Percentiles rank a stretch among this genome's conserved stretches.
Evolutionary conservation across 2,329 filamentous ascomycete species (phyloP).

Genomic region (Zasmidium citrigriseum): DNA sequence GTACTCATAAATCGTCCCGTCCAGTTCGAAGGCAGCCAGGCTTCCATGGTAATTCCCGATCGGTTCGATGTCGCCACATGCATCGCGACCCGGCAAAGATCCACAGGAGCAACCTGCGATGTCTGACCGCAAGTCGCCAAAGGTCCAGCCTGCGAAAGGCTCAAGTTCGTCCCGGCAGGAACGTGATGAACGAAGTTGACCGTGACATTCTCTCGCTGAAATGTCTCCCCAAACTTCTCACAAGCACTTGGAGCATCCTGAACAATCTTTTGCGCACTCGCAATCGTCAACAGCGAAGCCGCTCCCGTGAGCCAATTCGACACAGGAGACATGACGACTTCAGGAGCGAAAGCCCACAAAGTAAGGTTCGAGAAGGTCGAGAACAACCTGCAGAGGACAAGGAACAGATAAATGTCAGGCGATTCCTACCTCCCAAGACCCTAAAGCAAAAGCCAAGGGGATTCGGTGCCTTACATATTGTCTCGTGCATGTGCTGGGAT

Average conservation of each 20-base stretch:
- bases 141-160: conserved; percentile 33
- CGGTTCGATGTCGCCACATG: conserved; percentile 42
- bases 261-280: conserved; percentile 6
- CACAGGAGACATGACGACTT: neutral
- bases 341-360: neutral
- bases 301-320: neutral
- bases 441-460: neutral
- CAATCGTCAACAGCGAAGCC: neutral
- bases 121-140: conserved; percentile 40
- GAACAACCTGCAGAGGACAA: neutral
- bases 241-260: conserved; percentile 24
- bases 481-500: neutral
- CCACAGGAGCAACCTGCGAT: conserved; percentile 35
- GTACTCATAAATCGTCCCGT: conserved; percentile 42
- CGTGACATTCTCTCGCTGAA: conserved; percentile 27
- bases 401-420: neutral
- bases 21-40: conserved; percentile 47
- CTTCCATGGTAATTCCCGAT: conserved; percentile 46
- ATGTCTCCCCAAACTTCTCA: conserved; percentile 19
- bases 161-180: conserved; percentile 31
- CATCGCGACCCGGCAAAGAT: conserved; percentile 45
- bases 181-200: conserved; percentile 29
- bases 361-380: neutral
- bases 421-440: neutral
- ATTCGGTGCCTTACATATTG: neutral